Evolutionary conservation across 345 rosid genomes (phyloP).

Genomic region (Linum trigynum): DNA sequence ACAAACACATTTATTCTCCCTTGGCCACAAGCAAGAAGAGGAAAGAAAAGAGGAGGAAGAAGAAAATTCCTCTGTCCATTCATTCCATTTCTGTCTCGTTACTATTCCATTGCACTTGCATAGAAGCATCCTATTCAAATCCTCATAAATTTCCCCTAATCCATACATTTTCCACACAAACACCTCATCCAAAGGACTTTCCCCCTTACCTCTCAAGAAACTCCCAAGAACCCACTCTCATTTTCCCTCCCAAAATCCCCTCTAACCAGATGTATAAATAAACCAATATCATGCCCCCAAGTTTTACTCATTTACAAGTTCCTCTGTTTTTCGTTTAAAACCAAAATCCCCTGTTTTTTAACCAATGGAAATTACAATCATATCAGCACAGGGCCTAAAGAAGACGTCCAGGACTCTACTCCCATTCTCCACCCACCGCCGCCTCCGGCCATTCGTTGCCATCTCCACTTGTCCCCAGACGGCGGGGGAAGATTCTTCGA

Average conservation of each 20-base stretch:
- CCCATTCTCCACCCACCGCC: conserved; percentile 14
- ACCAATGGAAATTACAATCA: conserved; percentile 29
- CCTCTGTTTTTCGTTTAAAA: neutral
- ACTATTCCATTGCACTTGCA: neutral
- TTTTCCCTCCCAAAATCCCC: neutral
- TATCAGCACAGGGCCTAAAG: conserved; percentile 39
- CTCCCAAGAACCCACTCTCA: neutral
- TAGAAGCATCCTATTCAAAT: neutral
- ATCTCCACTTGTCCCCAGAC: conserved; percentile 12
- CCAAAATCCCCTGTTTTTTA: neutral
- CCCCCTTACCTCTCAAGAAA: neutral
- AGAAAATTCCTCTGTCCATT: neutral
- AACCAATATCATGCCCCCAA: neutral
- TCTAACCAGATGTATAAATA: no score
- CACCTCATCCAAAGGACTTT: neutral
- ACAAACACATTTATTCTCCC: no score
- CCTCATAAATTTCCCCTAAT: no score
- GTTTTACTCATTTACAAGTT: neutral
- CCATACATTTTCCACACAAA: neutral
- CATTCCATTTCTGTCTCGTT: neutral
- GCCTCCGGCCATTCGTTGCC: conserved; percentile 29
- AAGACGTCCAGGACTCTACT: conserved; percentile 9
- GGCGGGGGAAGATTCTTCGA: neutral
- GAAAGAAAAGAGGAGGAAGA: no score
- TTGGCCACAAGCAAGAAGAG: no score